phyloP scores from a whole-genome alignment of 331 rosid species.

The Malus hybrid region DNA sequence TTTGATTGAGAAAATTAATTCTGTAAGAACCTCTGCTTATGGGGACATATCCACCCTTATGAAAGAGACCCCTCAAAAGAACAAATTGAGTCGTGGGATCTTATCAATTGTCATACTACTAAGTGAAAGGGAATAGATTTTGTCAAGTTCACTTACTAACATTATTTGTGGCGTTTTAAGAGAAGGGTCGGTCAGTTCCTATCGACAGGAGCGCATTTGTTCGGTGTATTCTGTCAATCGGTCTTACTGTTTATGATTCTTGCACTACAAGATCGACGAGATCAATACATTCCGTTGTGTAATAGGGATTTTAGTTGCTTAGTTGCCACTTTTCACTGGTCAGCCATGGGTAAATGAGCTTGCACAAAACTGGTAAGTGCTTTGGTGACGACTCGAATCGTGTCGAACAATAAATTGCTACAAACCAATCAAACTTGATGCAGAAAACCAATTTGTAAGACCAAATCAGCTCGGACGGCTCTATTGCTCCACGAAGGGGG shows the following conservation, averaged over 20 bases:
- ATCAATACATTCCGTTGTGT: no score
- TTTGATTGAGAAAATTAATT: conserved; percentile 11
- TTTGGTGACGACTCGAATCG: background rate
- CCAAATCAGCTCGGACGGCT: background rate
- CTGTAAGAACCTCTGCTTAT: background rate
- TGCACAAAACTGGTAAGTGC: background rate
- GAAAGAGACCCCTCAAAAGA: background rate
- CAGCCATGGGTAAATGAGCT: background rate
- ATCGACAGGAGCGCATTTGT: background rate
- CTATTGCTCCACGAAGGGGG: background rate
- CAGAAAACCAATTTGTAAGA: background rate
- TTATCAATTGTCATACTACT: background rate
- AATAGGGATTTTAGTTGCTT: no score
- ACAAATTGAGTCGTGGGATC: conserved; percentile 1
- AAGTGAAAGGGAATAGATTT: background rate
- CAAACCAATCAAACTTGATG: no score
- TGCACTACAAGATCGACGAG: background rate
- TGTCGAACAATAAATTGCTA: background rate
- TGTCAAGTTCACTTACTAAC: background rate
- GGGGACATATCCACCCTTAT: background rate
- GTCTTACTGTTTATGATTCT: background rate
- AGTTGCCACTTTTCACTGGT: no score
- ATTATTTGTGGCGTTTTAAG: background rate
- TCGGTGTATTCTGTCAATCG: background rate
- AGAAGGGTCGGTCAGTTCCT: background rate